Conservation (phyloP, 2,329 filamentous ascomycete species). For the Keithomyces neogunnii region DNA sequence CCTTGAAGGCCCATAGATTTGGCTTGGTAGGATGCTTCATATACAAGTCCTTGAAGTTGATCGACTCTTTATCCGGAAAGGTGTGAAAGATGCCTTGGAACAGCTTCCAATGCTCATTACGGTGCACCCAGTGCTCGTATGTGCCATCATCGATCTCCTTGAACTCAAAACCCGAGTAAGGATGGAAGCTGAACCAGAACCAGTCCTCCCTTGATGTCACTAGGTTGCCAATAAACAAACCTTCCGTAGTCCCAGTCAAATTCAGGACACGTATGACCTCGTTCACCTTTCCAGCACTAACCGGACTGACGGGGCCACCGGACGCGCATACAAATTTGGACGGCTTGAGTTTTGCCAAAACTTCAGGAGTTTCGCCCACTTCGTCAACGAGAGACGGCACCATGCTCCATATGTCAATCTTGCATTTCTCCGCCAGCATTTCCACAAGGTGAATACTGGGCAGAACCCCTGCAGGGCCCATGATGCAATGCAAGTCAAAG, state of each 20-base stretch:
- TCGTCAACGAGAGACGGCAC: slow-evolving; percentile 27
- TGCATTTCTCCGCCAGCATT: slow-evolving; percentile 20
- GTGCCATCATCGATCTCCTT: slow-evolving; percentile 19
- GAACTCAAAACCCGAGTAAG: slow-evolving; percentile 25
- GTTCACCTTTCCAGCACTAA: slow-evolving; percentile 20
- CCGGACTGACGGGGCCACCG: slow-evolving; percentile 22
- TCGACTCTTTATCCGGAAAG: slow-evolving; percentile 16
- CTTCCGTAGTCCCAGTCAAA: slow-evolving; percentile 24
- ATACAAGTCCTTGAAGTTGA: slow-evolving; percentile 24
- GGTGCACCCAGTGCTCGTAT: slow-evolving; percentile 24
- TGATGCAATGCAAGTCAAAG: slow-evolving; percentile 24
- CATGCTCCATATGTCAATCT: slow-evolving; percentile 30
- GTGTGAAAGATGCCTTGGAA: slow-evolving; percentile 27
- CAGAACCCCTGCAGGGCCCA: slow-evolving; percentile 25
- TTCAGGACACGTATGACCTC: slow-evolving; percentile 24
- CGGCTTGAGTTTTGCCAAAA: slow-evolving; percentile 20
- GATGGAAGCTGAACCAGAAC: slow-evolving; percentile 25
- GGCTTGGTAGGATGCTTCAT: slow-evolving; percentile 17
- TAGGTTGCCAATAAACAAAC: slow-evolving; percentile 25
- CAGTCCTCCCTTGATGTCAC: slow-evolving; percentile 18
- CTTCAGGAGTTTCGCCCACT: slow-evolving; percentile 19
- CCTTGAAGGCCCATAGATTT: slow-evolving; percentile 20
- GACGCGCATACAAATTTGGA: slow-evolving; percentile 29
- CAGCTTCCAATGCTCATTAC: slow-evolving; percentile 18
- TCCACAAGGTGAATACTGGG: slow-evolving; percentile 28